phyloP scores from a whole-genome alignment of 2,329 filamentous ascomycete species.

The Alternaria metachromatica region DNA sequence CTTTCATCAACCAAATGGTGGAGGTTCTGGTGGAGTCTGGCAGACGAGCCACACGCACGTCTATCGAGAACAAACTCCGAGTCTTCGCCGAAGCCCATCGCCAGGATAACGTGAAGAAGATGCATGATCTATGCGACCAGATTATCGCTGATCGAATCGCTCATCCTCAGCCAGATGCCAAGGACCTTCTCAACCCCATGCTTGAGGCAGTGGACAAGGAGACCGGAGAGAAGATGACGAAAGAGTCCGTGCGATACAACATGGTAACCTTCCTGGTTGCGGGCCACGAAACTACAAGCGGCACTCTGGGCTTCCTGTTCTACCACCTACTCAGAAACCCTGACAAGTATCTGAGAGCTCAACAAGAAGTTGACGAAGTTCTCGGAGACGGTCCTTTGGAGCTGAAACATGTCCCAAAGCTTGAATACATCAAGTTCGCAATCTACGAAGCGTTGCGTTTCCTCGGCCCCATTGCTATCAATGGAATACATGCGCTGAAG shows the following conservation, averaged over 20 bases:
- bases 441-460: conserved; percentile 12
- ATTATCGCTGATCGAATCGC: conserved; percentile 10
- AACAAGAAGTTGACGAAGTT: conserved; percentile 12
- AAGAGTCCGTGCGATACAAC: conserved; percentile 9
- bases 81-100: conserved; percentile 10
- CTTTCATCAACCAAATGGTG: conserved; percentile 11
- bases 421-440: conserved; percentile 8
- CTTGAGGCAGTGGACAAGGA: conserved; percentile 8
- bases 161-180: conserved; percentile 7
- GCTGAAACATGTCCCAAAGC: neutral
- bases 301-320: conserved; percentile 7
- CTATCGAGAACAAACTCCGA: conserved; percentile 9
- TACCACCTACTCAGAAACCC: conserved; percentile 11
- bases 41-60: conserved; percentile 2
- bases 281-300: conserved; percentile 14
- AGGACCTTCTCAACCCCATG: conserved; percentile 11
- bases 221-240: conserved; percentile 14
- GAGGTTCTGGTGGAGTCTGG: conserved; percentile 11
- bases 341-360: conserved; percentile 6
- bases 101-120: conserved; percentile 11
- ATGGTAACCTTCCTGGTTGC: conserved; percentile 14
- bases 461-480: conserved; percentile 7
- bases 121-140: conserved; percentile 11
- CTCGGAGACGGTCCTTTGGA: conserved; percentile 6
- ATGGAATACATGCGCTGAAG: conserved; percentile 2